Conservation (phyloP, 192 early-diverging fungal genomes). For the Phlyctochytrium bullatum region DNA sequence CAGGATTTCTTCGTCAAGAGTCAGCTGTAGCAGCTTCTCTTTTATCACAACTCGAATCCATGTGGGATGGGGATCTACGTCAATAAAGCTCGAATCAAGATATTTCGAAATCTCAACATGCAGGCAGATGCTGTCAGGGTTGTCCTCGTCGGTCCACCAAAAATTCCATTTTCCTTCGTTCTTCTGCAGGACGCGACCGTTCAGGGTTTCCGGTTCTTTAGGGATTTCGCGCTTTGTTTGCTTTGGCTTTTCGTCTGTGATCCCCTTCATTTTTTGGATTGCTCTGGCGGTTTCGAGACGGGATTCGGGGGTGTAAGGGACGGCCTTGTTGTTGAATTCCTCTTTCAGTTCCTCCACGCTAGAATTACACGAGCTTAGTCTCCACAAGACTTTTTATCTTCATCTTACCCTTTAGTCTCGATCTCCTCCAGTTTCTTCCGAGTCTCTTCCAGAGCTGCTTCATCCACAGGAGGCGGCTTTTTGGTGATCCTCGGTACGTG, state of each 20-base stretch:
- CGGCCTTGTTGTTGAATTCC: conserved; percentile 41
- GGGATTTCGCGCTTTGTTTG: conserved; percentile 11
- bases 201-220: conserved; percentile 17
- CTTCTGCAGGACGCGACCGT: conserved; percentile 50
- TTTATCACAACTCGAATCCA: conserved; percentile 46
- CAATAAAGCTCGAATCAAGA: conserved; percentile 50
- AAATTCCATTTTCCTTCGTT: conserved; percentile 58
- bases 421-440: conserved; percentile 2
- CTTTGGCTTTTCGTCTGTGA: conserved; percentile 10
- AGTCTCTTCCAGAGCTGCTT: too few relatives aligned
- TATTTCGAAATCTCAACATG: conserved; percentile 49
- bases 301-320: conserved; percentile 49
- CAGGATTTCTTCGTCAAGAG: conserved; percentile 39
- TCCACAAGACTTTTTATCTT: neutral
- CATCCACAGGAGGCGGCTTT: too few relatives aligned
- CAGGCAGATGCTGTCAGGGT: conserved; percentile 5
- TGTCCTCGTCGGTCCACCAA: conserved; percentile 23
- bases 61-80: conserved; percentile 44
- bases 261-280: conserved; percentile 38
- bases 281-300: conserved; percentile 51
- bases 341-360: conserved; percentile 34
- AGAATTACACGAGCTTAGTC: neutral
- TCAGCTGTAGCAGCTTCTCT: conserved; percentile 54
- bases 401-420: conserved; percentile 15
- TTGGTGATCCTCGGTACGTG: too few relatives aligned